Conservation (phyloP, 2,329 filamentous ascomycete species). For the Macrophomina pseudophaseolina region DNA sequence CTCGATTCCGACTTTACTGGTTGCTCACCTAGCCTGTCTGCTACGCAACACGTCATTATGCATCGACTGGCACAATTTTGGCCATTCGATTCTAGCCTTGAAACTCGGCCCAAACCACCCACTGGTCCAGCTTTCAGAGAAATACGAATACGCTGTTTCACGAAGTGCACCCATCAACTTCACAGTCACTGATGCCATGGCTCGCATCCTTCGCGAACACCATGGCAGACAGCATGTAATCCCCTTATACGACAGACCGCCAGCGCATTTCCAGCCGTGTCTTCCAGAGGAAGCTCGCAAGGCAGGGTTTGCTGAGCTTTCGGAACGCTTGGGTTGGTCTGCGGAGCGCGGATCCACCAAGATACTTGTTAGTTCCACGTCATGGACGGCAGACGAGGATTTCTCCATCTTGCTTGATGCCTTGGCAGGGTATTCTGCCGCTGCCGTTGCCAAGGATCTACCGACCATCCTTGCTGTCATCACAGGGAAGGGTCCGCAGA, state of each 20-base stretch:
- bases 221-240: constrained; percentile 30
- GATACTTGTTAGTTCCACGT: constrained; percentile 89
- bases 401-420: constrained; percentile 87
- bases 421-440: constrained; percentile 72
- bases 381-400: constrained; percentile 97
- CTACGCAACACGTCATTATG: constrained; percentile 81
- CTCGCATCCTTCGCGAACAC: constrained; percentile 65
- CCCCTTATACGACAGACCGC: constrained; percentile 80
- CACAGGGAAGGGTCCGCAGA: constrained; percentile 90
- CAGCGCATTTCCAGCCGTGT: constrained; percentile 78
- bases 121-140: constrained; percentile 75
- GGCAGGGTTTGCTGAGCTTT: constrained; percentile 30
- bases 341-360: constrained; percentile 68
- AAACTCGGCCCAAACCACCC: constrained; percentile 69
- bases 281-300: constrained; percentile 50
- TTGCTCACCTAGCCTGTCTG: constrained; percentile 74
- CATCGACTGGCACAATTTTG: constrained; percentile 99
- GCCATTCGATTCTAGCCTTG: constrained; percentile 84
- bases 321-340: constrained; percentile 65
- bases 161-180: constrained; percentile 75
- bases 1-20: constrained; percentile 85
- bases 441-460: constrained; percentile 52
- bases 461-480: constrained; percentile 85
- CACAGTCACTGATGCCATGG: constrained; percentile 90
- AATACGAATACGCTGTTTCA: constrained; percentile 78